phyloP scores from a whole-genome alignment of 176 grass and related monocot genomes.

The Miscanthus lutarioriparius region DNA sequence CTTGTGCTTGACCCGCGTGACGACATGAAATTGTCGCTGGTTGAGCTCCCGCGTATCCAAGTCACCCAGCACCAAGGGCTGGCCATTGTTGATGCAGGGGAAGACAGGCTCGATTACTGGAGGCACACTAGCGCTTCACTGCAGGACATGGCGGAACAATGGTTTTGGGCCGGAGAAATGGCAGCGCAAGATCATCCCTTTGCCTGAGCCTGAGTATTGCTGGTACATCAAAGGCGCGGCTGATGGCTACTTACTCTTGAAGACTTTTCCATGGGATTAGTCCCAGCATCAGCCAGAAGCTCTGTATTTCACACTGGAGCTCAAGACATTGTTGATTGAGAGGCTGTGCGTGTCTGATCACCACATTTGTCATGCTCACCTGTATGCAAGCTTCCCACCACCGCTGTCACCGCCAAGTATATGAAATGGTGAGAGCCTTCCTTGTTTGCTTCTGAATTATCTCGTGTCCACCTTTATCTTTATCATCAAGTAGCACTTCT shows the following conservation, averaged over 20 bases:
- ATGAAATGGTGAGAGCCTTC: background rate
- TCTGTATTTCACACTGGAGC: background rate
- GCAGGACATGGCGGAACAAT: background rate
- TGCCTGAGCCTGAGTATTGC: background rate
- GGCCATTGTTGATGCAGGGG: conserved; percentile 7
- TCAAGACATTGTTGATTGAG: background rate
- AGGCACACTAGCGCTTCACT: background rate
- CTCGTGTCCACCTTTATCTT: background rate
- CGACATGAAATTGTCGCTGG: conserved; percentile 15
- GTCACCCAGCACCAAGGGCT: background rate
- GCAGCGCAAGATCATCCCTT: background rate
- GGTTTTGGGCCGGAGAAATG: background rate
- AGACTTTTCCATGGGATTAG: background rate
- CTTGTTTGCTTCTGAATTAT: background rate
- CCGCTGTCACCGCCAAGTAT: background rate
- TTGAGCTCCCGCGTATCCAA: background rate
- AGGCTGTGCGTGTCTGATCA: background rate
- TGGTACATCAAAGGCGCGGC: background rate
- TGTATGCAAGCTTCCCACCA: background rate
- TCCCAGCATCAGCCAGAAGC: background rate
- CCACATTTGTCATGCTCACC: too few species aligned
- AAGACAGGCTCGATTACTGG: background rate
- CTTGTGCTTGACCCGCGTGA: background rate
- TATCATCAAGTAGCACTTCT: too few species aligned
- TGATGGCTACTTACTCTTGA: conserved; percentile 7